These are phyloP conservation scores for Penicillium crustosum DNA, from an alignment of 2,329 filamentous ascomycete genomes.

Conservation along the genomic window DNA sequence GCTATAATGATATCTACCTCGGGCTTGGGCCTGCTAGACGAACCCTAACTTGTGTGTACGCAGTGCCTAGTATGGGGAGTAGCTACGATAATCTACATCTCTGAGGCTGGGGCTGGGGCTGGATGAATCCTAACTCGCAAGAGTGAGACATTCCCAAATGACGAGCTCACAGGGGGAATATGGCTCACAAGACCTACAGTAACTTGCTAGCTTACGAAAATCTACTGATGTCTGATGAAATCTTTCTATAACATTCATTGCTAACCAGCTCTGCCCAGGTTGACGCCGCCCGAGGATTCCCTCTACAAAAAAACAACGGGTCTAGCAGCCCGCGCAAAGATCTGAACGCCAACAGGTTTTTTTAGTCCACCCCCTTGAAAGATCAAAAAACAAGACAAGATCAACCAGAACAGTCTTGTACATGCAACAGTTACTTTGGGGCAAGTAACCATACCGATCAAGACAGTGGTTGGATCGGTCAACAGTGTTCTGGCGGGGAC, in stretches of 20 bases:
- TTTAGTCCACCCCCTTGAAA: constrained; percentile 12
- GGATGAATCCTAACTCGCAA: neutral
- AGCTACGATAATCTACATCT: neutral
- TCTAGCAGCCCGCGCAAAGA: constrained; percentile 16
- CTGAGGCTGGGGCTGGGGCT: neutral
- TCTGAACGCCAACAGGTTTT: constrained; percentile 18
- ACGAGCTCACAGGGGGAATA: neutral
- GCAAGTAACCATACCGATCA: neutral
- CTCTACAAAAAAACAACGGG: constrained; percentile 14
- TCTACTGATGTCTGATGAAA: neutral
- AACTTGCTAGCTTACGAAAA: neutral
- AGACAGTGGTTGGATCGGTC: constrained; percentile 1
- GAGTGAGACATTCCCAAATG: neutral
- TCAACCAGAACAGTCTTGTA: constrained; percentile 7
- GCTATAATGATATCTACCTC: no score
- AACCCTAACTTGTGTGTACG: no score
- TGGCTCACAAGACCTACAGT: neutral
- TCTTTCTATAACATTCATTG: constrained; percentile 16
- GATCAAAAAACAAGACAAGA: constrained; percentile 5
- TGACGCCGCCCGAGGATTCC: constrained; percentile 23
- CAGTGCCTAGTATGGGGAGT: no score
- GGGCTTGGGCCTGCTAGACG: no score
- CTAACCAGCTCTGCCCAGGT: constrained; percentile 19
- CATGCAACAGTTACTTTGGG: constrained; percentile 17
- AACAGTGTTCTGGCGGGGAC: constrained; percentile 13